A percentile compares a stretch with the other conserved stretches of the same genome.
Evolutionary conservation across 1,139 yeast genomes (phyloP).

Genomic region (Meyerozyma athensensis): DNA sequence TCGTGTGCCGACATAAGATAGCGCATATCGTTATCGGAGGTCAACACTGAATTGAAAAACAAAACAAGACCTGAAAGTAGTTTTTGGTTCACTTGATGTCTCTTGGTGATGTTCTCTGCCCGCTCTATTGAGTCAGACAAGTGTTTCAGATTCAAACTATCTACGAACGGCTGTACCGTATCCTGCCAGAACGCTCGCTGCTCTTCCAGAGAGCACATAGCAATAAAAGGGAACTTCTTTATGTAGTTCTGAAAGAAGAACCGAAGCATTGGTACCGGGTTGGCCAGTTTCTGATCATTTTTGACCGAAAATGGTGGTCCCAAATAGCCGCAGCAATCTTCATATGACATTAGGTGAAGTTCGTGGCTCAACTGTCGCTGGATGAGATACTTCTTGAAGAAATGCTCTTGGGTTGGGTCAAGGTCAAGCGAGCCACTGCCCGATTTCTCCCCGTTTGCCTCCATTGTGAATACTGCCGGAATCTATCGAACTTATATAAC

Average conservation of each 20-base stretch:
- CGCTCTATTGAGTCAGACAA: slow-evolving; percentile 68
- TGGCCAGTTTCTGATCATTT: slow-evolving; percentile 11
- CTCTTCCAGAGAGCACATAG: slow-evolving; percentile 39
- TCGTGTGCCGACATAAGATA: slow-evolving; percentile 49
- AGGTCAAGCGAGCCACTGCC: slow-evolving; percentile 4
- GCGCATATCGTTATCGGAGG: slow-evolving; percentile 52
- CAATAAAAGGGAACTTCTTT: slow-evolving; percentile 69
- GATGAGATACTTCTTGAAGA: slow-evolving; percentile 74
- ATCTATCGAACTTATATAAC: slow-evolving; percentile 7
- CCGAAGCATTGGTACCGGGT: slow-evolving; percentile 59
- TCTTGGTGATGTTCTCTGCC: slow-evolving; percentile 66
- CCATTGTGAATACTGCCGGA: no score
- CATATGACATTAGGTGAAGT: slow-evolving; percentile 51
- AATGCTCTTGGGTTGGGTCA: slow-evolving; percentile 71
- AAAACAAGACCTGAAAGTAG: slow-evolving; percentile 58
- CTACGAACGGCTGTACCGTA: slow-evolving; percentile 75
- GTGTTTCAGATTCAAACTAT: slow-evolving; percentile 65
- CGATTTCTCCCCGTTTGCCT: not conserved
- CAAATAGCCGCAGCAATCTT: slow-evolving; percentile 55
- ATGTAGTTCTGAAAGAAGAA: slow-evolving; percentile 62
- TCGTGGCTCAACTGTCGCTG: slow-evolving; percentile 60
- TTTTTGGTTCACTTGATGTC: slow-evolving; percentile 59
- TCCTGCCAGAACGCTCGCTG: slow-evolving; percentile 68
- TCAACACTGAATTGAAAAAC: slow-evolving; percentile 71
- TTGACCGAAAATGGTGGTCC: slow-evolving; percentile 62